A percentile compares a stretch with the other conserved stretches of the same genome.
Conservation (phyloP, 2,329 filamentous ascomycete genomes). For the Arthrinium phaeospermum region DNA sequence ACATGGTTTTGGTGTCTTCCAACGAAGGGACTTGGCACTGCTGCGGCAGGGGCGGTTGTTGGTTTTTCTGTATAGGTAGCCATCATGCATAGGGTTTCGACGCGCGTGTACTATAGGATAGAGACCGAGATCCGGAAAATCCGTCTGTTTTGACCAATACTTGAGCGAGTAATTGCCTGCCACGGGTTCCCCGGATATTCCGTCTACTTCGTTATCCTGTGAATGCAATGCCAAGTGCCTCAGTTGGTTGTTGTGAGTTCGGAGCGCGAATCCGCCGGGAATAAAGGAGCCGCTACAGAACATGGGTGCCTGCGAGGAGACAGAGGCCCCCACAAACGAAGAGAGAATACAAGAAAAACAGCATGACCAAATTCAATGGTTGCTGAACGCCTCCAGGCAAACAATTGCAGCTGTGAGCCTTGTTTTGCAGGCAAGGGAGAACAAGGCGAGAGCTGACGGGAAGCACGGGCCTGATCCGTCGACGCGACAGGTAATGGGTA, state of each 20-base stretch:
- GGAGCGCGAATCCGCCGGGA: neutral
- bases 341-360: too few species aligned
- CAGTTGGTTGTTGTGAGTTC: neutral
- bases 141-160: neutral
- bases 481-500: neutral
- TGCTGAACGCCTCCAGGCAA: neutral
- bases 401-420: neutral
- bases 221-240: neutral
- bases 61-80: constrained; percentile 18
- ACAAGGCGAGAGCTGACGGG: neutral
- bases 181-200: neutral
- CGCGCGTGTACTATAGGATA: constrained; percentile 18
- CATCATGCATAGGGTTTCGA: constrained; percentile 14
- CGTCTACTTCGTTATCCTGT: neutral
- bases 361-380: neutral
- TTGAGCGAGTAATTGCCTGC: neutral
- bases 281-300: neutral
- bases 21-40: neutral
- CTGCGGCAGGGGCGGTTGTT: neutral
- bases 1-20: neutral
- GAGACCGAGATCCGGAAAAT: neutral
- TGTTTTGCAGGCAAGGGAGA: too few species aligned
- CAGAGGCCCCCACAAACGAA: neutral
- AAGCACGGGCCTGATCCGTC: neutral
- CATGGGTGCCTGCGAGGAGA: neutral